These are phyloP conservation scores for Hericium coralloides DNA, from an alignment of 768 basidiomycete genomes.

Conservation along the genomic window DNA sequence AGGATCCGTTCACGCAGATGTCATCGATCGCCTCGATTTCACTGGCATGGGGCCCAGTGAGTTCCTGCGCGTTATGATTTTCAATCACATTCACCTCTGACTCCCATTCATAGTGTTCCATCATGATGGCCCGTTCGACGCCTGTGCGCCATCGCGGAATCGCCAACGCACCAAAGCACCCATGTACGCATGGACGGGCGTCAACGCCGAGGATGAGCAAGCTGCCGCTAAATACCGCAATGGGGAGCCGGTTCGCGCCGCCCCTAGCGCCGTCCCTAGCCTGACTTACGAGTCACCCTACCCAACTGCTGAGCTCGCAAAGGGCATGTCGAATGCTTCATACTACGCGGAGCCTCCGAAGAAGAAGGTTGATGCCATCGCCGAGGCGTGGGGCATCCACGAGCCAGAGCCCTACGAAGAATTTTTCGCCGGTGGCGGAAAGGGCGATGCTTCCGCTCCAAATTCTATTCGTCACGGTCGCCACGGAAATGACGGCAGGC, in stretches of 20 bases:
- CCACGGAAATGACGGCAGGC: slow-evolving; percentile 18
- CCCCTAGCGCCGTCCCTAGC: slow-evolving; percentile 13
- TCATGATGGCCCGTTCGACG: slow-evolving; percentile 89
- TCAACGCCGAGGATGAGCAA: slow-evolving; percentile 30
- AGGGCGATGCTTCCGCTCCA: slow-evolving; percentile 42
- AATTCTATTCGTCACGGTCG: neutral
- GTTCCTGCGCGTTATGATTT: slow-evolving; percentile 23
- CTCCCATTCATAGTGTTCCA: slow-evolving; percentile 59
- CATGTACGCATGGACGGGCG: slow-evolving; percentile 64
- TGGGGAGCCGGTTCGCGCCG: slow-evolving; percentile 1
- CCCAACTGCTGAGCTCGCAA: slow-evolving; percentile 25
- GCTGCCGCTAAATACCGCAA: slow-evolving; percentile 25
- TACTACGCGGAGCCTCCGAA: slow-evolving; percentile 49
- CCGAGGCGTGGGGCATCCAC: slow-evolving; percentile 90
- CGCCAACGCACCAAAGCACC: slow-evolving; percentile 71
- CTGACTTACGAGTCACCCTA: slow-evolving; percentile 35
- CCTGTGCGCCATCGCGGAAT: slow-evolving; percentile 86
- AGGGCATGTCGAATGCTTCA: slow-evolving; percentile 1
- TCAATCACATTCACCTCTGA: slow-evolving; percentile 15
- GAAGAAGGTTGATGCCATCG: slow-evolving; percentile 83
- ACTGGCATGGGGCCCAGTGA: slow-evolving; percentile 78
- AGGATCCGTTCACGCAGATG: slow-evolving; percentile 76
- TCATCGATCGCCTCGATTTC: slow-evolving; percentile 83
- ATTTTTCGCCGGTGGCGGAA: slow-evolving; percentile 74
- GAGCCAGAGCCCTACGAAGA: slow-evolving; percentile 90